Percentiles rank a stretch among this genome's conserved stretches.
phyloP scores from a whole-genome alignment of 306 rosid species.

The Lathyrus aphaca region DNA sequence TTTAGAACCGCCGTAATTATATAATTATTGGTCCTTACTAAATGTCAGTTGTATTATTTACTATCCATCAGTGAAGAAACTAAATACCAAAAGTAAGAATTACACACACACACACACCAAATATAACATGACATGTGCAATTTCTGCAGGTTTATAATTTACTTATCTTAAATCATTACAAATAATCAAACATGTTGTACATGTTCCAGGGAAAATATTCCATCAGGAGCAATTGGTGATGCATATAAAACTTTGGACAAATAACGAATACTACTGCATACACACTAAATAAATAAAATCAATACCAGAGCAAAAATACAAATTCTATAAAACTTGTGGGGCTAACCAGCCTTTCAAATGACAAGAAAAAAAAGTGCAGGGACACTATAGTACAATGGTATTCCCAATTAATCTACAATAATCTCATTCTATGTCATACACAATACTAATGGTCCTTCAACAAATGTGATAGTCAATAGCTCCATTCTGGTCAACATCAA shows the following conservation, averaged over 20 bases:
- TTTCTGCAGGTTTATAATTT: background rate
- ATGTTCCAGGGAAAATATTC: constrained; percentile 17
- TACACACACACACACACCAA: no score
- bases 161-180: background rate
- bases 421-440: constrained; percentile 33
- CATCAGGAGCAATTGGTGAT: background rate
- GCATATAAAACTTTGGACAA: constrained; percentile 2
- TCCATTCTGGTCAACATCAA: no score
- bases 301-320: constrained; percentile 41
- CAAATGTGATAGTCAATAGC: no score
- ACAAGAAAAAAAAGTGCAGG: constrained; percentile 32
- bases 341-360: constrained; percentile 36
- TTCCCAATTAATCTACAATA: constrained; percentile 31
- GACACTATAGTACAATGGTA: constrained; percentile 31
- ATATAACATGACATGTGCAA: constrained; percentile 5
- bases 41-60: no score
- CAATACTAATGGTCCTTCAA: constrained; percentile 38
- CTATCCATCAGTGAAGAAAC: no score
- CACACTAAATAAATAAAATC: constrained; percentile 15
- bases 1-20: no score
- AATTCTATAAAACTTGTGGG: constrained; percentile 41
- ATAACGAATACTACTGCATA: background rate
- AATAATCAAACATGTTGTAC: constrained; percentile 16
- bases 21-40: no score
- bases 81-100: no score